A percentile compares a stretch with the other conserved stretches of the same genome.
Conservation (phyloP, 2,329 filamentous ascomycete species). For the Peltaster fructicola region DNA sequence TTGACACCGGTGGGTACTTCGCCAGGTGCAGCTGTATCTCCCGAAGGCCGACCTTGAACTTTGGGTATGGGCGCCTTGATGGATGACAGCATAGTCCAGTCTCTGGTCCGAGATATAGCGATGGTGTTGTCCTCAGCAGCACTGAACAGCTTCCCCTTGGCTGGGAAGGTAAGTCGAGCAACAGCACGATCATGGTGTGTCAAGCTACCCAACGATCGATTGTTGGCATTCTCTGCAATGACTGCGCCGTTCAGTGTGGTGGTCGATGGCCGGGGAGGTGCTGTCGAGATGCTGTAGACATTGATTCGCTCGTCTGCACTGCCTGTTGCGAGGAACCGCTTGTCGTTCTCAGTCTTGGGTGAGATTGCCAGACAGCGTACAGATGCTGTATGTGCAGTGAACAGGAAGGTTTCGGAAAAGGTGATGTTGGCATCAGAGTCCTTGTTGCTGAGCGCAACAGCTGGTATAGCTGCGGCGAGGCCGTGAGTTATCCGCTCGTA, state of each 20-base stretch:
- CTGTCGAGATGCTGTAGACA: constrained; percentile 65
- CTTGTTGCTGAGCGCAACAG: constrained; percentile 1
- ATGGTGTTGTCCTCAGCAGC: constrained; percentile 82
- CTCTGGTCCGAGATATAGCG: constrained; percentile 67
- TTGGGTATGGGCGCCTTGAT: constrained; percentile 84
- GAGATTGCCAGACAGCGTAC: constrained; percentile 82
- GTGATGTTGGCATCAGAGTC: constrained; percentile 27
- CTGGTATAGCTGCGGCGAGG: constrained; percentile 55
- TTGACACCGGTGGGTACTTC: constrained; percentile 78
- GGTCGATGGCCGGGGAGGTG: constrained; percentile 39
- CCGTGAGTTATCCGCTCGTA: constrained; percentile 91
- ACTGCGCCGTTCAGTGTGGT: constrained; percentile 49
- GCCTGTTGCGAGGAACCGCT: constrained; percentile 77
- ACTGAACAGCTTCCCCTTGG: constrained; percentile 73
- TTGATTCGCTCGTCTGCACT: constrained; percentile 91
- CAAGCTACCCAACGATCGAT: constrained; percentile 72
- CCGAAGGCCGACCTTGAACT: constrained; percentile 60
- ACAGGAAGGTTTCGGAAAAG: constrained; percentile 87
- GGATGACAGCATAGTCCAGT: constrained; percentile 73
- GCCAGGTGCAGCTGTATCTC: constrained; percentile 72
- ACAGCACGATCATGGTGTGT: constrained; percentile 74
- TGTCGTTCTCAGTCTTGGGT: constrained; percentile 40
- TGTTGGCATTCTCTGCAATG: constrained; percentile 68
- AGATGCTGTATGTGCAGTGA: constrained; percentile 80
- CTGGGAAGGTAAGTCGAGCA: constrained; percentile 65